Conservation (phyloP, 108 stramenopile species). For the Skeletonema menzelii region DNA sequence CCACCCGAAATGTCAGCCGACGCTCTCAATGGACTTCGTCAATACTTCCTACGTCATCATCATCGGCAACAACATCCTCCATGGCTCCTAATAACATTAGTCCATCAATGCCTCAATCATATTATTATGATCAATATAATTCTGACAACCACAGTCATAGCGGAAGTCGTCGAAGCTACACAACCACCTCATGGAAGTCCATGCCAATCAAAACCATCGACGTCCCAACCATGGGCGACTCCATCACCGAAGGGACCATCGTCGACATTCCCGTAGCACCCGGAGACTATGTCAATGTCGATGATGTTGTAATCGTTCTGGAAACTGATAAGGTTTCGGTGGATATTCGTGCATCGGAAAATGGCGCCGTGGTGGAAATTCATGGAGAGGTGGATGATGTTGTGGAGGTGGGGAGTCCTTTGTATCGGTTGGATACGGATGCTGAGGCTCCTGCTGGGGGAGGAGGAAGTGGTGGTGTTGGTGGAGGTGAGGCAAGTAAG, state of each 20-base stretch:
- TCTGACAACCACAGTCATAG: background rate
- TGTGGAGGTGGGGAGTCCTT: conserved; percentile 90
- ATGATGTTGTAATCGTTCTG: conserved; percentile 87
- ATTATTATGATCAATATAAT: no score
- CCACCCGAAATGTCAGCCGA: background rate
- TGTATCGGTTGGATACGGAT: conserved; percentile 92
- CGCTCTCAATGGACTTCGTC: background rate
- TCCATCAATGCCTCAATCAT: background rate
- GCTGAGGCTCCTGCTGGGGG: conserved; percentile 62
- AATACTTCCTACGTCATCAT: background rate
- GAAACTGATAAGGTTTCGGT: conserved; percentile 99
- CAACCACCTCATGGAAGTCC: background rate
- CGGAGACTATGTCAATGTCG: conserved; percentile 75
- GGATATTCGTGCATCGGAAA: conserved; percentile 85
- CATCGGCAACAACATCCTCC: background rate
- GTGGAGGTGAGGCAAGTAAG: conserved; percentile 9
- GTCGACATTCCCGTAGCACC: conserved; percentile 91
- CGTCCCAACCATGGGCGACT: conserved; percentile 93
- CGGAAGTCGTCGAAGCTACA: background rate
- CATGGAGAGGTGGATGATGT: conserved; percentile 93
- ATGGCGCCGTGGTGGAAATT: conserved; percentile 88
- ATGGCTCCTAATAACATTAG: no score
- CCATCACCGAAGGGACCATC: conserved; percentile 97
- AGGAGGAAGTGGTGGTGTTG: conserved; percentile 5
- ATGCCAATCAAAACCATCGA: conserved; percentile 80